Evolutionary conservation across 139 green algal species (phyloP), one percentile per base, ranked within the genome.

Genomic region (Monoraphidium neglectum): DNA sequence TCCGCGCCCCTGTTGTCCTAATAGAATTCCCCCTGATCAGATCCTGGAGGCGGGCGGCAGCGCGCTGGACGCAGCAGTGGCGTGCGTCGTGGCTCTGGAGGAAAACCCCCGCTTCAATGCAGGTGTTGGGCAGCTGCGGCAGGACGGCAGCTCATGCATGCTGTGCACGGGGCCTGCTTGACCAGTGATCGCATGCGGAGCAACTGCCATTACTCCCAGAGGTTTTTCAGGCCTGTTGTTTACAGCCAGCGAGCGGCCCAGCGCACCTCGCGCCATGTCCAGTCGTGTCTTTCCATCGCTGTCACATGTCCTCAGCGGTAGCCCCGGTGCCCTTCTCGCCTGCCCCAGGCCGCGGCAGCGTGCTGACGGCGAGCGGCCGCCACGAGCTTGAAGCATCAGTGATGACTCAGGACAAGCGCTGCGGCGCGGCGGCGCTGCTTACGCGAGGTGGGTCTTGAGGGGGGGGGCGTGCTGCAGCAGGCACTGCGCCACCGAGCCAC

Each of bases 71-170:
- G 80, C 80, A 37, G 80, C 65, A 26, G 63, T 71, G 18, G 80
- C 80, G 38, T 49, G 74, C 33, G 70, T 79, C 8, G 46, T 69
- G 26, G 69, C 54, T 0, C 38, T 86, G 70, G 80, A 86, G 57
- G 63, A 82, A 24, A 37, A 82, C 30, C 80, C 80, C 0, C 56
- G 47, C 54, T 86, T 86, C 75, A 86, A 86, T 62, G 80, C 80
- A 74, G 80, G 79, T 76, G 43, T 18, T 30, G 10, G 12, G 1
- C 13, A 53, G 37, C 57, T 64, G n/a, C n/a, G n/a, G n/a, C n/a
- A n/a, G n/a, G n/a, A n/a, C n/a, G n/a, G 57, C 57, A 64, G 4
- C 16, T 36, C 4, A 57, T 57, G 49, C 49, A 57, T n/a, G 33
- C 13, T n/a, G 56, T 64, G n/a, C n/a, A n/a, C n/a, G n/a, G n/a